These are phyloP conservation scores for Fusarium hostae DNA, from an alignment of 2,329 filamentous ascomycete genomes.

Conservation along the genomic window DNA sequence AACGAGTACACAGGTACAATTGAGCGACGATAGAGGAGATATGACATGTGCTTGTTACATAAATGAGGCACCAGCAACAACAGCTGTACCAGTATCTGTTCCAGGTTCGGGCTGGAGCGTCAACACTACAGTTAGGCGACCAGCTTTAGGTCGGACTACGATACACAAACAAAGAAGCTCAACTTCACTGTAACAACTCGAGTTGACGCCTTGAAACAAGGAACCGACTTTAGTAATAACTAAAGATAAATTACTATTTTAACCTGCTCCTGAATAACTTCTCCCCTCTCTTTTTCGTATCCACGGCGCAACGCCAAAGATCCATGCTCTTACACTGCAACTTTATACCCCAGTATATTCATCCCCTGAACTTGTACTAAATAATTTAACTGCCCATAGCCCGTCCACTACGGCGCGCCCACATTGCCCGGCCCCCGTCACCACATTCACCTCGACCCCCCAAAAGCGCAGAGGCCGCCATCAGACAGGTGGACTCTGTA, in stretches of 20 bases:
- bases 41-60: background rate
- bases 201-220: constrained; percentile 18
- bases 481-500: constrained; percentile 40
- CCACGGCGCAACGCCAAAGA: constrained; percentile 26
- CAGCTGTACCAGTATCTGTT: background rate
- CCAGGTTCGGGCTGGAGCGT: background rate
- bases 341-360: constrained; percentile 37
- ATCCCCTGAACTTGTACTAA: constrained; percentile 39
- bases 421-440: constrained; percentile 29
- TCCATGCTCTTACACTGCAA: constrained; percentile 37
- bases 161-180: constrained; percentile 16
- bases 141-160: background rate
- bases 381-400: constrained; percentile 39
- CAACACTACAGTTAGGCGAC: constrained; percentile 1
- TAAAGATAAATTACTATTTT: background rate
- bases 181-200: constrained; percentile 16
- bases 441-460: constrained; percentile 20
- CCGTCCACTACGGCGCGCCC: constrained; percentile 33
- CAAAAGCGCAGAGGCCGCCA: constrained; percentile 40
- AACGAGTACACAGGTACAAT: background rate
- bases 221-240: background rate
- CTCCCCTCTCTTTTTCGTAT: constrained; percentile 28
- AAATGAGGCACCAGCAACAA: background rate
- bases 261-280: constrained; percentile 9
- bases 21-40: background rate